These are phyloP conservation scores for Fraxinus angustifolia DNA, from an alignment of 305 asterid genomes.

Conservation along the genomic window DNA sequence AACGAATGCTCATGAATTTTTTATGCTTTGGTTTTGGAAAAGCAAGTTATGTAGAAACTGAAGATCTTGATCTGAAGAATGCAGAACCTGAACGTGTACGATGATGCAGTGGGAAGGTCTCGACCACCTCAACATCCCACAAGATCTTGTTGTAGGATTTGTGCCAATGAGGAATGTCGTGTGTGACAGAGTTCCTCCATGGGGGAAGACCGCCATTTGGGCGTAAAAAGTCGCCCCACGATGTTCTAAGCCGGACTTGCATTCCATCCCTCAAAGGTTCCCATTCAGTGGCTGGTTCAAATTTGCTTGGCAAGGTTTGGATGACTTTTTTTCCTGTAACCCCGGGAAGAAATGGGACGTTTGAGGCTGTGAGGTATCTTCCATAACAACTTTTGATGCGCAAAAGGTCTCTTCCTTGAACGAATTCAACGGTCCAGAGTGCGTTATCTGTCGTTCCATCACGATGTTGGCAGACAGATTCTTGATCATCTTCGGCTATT, in stretches of 20 bases:
- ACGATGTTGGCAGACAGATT: constrained; percentile 38
- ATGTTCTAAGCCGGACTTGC: constrained; percentile 52
- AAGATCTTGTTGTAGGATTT: constrained; percentile 43
- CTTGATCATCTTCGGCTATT: constrained; percentile 55
- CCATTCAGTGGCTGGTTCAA: constrained; percentile 58
- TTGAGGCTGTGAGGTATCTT: constrained; percentile 63
- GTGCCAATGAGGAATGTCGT: constrained; percentile 41
- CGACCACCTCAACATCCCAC: constrained; percentile 67
- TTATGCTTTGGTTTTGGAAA: constrained; percentile 16
- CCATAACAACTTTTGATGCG: constrained; percentile 63
- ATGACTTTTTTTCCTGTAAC: constrained; percentile 48
- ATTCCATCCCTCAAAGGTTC: constrained; percentile 67
- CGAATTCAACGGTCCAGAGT: constrained; percentile 52
- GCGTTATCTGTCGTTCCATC: constrained; percentile 42
- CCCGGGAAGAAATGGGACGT: constrained; percentile 50
- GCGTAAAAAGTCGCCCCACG: constrained; percentile 48
- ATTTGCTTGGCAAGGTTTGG: constrained; percentile 40
- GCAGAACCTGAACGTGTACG: constrained; percentile 14
- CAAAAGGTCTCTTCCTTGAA: constrained; percentile 30
- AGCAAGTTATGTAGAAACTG: constrained; percentile 9
- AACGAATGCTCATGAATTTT: constrained; percentile 1
- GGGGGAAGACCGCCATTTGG: constrained; percentile 67
- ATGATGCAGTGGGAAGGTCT: constrained; percentile 9
- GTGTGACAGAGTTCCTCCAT: constrained; percentile 59
- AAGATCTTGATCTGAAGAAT: constrained; percentile 31